phyloP scores from a whole-genome alignment of 2,329 filamentous ascomycete species.

The Alternaria panax region DNA sequence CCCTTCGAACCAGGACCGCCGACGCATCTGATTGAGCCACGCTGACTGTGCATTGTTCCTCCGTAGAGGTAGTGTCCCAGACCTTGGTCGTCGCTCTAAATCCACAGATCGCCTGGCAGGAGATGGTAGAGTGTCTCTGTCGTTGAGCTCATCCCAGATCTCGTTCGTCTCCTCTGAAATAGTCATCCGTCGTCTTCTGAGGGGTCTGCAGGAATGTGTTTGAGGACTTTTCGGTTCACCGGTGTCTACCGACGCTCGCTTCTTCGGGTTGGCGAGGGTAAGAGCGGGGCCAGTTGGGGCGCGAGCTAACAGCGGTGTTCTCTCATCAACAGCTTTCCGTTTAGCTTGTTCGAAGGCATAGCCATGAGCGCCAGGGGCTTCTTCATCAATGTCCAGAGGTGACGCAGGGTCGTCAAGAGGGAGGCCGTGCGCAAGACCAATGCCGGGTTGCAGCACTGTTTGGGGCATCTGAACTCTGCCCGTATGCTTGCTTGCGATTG shows the following conservation, averaged over 20 bases:
- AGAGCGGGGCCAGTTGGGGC: conserved; percentile 44
- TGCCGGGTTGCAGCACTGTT: conserved; percentile 79
- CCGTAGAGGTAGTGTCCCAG: conserved; percentile 42
- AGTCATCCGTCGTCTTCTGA: conserved; percentile 51
- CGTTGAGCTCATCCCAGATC: conserved; percentile 88
- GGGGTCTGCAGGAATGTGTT: conserved; percentile 30
- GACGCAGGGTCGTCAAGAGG: conserved; percentile 60
- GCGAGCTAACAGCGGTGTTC: conserved; percentile 47
- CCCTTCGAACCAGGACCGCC: conserved; percentile 48
- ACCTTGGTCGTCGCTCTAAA: conserved; percentile 40
- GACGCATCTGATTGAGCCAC: conserved; percentile 45
- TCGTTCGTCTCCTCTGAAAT: conserved; percentile 75
- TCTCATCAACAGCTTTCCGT: conserved; percentile 40
- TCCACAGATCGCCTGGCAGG: conserved; percentile 42
- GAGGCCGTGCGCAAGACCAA: conserved; percentile 79
- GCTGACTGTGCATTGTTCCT: conserved; percentile 40
- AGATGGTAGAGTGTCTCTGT: conserved; percentile 53
- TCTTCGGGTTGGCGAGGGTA: conserved; percentile 33
- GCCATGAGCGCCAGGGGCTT: conserved; percentile 39
- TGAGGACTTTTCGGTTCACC: conserved; percentile 29
- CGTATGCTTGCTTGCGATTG: conserved; percentile 43
- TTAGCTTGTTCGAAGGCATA: conserved; percentile 36
- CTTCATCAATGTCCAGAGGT: conserved; percentile 39
- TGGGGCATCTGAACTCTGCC: conserved; percentile 55
- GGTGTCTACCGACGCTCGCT: conserved; percentile 31